phyloP scores from a whole-genome alignment of 2,329 filamentous ascomycete genomes.

The Penicillium sp. region DNA sequence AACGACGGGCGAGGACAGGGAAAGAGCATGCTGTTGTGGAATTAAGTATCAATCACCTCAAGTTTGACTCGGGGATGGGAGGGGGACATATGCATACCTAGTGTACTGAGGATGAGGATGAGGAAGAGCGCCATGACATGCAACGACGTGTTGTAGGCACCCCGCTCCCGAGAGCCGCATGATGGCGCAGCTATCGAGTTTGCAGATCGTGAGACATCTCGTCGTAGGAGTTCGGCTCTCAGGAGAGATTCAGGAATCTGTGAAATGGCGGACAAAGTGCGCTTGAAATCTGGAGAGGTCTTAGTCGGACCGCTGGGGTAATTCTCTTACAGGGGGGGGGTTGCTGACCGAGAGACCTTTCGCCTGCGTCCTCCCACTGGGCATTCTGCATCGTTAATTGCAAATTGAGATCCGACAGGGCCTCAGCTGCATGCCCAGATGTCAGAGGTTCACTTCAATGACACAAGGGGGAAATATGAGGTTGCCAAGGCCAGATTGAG shows the following conservation, averaged over 20 bases:
- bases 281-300: constrained; percentile 21
- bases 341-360: constrained; percentile 15
- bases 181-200: constrained; percentile 22
- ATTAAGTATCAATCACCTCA: not conserved
- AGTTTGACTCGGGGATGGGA: not conserved
- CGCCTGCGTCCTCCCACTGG: constrained; percentile 15
- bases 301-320: not conserved
- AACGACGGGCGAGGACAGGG: constrained; percentile 58
- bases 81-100: constrained; percentile 32
- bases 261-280: constrained; percentile 24
- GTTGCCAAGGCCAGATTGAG: not conserved
- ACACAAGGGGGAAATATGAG: not conserved
- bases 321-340: not conserved
- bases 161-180: constrained; percentile 38
- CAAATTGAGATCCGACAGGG: constrained; percentile 6
- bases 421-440: constrained; percentile 15
- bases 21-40: constrained; percentile 55
- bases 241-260: constrained; percentile 35
- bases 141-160: constrained; percentile 61
- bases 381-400: constrained; percentile 24
- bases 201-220: constrained; percentile 20
- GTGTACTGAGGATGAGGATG: constrained; percentile 56
- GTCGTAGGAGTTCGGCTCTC: constrained; percentile 33
- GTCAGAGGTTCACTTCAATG: constrained; percentile 2
- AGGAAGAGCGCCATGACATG: constrained; percentile 67